These are phyloP conservation scores for Aquilaria yunnanensis DNA, from an alignment of 345 rosid species.

Conservation along the genomic window DNA sequence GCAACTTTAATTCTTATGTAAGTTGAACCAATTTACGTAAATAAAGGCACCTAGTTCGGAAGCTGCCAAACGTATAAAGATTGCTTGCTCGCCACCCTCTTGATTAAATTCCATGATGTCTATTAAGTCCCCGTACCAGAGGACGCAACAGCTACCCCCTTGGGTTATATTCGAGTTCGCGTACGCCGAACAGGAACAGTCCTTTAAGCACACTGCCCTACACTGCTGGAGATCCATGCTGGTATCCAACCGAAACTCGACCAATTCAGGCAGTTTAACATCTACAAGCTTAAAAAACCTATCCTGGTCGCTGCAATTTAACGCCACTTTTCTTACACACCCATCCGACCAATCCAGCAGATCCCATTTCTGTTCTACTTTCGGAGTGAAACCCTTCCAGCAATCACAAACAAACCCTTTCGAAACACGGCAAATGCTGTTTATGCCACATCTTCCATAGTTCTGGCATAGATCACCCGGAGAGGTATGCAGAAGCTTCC, in stretches of 20 bases:
- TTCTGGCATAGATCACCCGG: conserved; percentile 41
- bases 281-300: conserved; percentile 18
- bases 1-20: no score
- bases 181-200: conserved; percentile 36
- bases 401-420: conserved; percentile 26
- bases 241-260: conserved; percentile 20
- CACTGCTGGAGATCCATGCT: conserved; percentile 28
- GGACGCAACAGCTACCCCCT: conserved; percentile 29
- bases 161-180: conserved; percentile 20
- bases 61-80: conserved; percentile 18
- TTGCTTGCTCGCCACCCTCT: not conserved
- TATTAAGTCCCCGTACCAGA: conserved; percentile 32
- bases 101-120: conserved; percentile 19
- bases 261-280: conserved; percentile 22
- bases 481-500: conserved; percentile 27
- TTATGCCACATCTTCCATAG: conserved; percentile 28
- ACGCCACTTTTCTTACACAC: conserved; percentile 4
- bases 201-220: conserved; percentile 22
- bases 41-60: conserved; percentile 6
- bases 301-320: conserved; percentile 11
- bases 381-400: conserved; percentile 14
- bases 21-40: no score
- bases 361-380: conserved; percentile 22
- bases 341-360: conserved; percentile 20
- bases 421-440: conserved; percentile 27